These are phyloP conservation scores for Trichoderma simmonsii DNA, from an alignment of 2,329 filamentous ascomycete genomes.

Conservation along the genomic window DNA sequence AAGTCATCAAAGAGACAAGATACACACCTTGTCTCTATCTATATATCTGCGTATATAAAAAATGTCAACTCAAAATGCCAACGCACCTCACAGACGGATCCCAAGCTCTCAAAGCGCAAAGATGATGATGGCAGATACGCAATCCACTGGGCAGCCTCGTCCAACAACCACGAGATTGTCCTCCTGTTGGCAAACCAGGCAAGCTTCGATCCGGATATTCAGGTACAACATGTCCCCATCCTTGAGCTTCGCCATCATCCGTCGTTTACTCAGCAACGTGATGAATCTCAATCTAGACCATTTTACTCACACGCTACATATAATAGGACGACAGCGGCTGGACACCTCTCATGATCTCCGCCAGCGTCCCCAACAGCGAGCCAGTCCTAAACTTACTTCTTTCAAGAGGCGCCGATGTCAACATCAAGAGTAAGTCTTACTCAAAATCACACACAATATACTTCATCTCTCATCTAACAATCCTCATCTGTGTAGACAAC, in stretches of 20 bases:
- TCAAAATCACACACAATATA: not conserved
- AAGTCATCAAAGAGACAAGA: not conserved
- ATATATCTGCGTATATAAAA: not conserved
- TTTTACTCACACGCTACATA: not conserved
- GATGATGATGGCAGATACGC: constrained; percentile 88
- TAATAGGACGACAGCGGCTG: constrained; percentile 70
- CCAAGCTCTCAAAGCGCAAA: constrained; percentile 66
- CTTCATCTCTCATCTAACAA: not conserved
- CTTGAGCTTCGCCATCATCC: too few relatives aligned
- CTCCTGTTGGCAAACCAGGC: constrained; percentile 66
- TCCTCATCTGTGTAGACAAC: constrained; percentile 48
- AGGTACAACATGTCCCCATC: constrained; percentile 45
- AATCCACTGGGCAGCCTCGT: constrained; percentile 90
- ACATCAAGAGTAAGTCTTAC: constrained; percentile 60
- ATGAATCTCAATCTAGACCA: too few relatives aligned
- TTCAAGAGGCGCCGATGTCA: constrained; percentile 66
- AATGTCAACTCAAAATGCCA: not conserved
- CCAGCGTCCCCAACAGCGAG: constrained; percentile 69
- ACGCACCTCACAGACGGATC: constrained; percentile 59
- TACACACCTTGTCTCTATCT: not conserved
- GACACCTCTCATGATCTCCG: constrained; percentile 82
- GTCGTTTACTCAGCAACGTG: too few relatives aligned
- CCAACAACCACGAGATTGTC: constrained; percentile 74
- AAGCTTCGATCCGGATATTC: constrained; percentile 78
- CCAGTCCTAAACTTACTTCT: constrained; percentile 66